Evolutionary conservation across 78 protist species (phyloP), one percentile per base, ranked within the genome.

Genomic region (Emiliania huxleyi): DNA sequence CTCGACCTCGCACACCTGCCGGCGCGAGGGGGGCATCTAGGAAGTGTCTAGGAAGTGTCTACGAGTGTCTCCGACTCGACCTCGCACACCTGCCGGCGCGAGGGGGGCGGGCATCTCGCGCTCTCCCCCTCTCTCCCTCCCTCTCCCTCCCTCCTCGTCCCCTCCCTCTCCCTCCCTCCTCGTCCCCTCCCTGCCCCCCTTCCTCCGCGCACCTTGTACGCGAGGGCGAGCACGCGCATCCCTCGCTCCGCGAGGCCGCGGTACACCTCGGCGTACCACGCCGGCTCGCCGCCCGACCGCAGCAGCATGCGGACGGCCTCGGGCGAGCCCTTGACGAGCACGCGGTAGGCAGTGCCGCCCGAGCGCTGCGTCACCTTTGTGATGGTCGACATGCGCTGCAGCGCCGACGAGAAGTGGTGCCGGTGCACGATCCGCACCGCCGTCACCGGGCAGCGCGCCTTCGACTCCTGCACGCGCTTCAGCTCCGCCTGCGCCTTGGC

Each of bases 311-410:
- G 8, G 29, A 94, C 38, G 35, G 45, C 93, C 49, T 94, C 96
- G 5, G 96, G 96, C n/a, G 94, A 85, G 77, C 96, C 96, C 55
- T 94, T 94, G 37, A 46, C 93, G 26, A 94, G 62, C 15, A 15
- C 75, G 75, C 75, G 75, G 75, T 3, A 8, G 75, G 11, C 23
- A 21, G 75, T 5, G 37, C n/a, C 85, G 85, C 12, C 42, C 45
- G 46, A 40, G 29, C 6, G 0, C 42, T 11, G 2, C 2, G 6
- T 1, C 35, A 91, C 79, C 29, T 1, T 4, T 35, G 90, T 90
- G 55, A 77, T 26, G 12, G 83, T 46, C 38, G 56, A 38, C 96
- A 93, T 92, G 29, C 96, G 94, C 69, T 93, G 75, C 52, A 95
- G 90, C 79, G 48, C 52, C 44, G 96, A 95, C 48, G 44, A 40